phyloP scores from a whole-genome alignment of 2,329 filamentous ascomycete genomes.

The Biscogniauxia sp. region DNA sequence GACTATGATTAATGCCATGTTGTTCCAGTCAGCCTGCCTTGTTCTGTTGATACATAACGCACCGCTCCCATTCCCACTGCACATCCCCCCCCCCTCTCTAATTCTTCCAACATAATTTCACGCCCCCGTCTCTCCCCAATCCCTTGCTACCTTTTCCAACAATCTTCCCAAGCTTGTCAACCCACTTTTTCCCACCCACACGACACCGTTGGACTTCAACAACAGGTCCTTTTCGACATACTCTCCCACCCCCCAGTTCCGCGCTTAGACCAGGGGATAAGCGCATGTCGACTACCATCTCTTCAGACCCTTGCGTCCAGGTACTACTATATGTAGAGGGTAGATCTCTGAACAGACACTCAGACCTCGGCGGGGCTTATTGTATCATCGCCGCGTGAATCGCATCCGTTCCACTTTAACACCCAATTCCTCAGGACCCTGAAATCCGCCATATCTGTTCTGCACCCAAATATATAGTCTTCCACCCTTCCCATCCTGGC shows the following conservation, averaged over 20 bases:
- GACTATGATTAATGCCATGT: slow-evolving; percentile 30
- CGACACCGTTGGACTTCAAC: slow-evolving; percentile 20
- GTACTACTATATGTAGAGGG: not conserved
- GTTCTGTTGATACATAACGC: slow-evolving; percentile 30
- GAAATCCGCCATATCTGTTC: slow-evolving; percentile 20
- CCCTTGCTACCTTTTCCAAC: not conserved
- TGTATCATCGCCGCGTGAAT: slow-evolving; percentile 26
- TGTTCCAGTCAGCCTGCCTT: slow-evolving; percentile 26
- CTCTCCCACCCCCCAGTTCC: slow-evolving; percentile 14
- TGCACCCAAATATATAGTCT: slow-evolving; percentile 25
- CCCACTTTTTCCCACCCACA: slow-evolving; percentile 16
- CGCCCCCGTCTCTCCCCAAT: not conserved
- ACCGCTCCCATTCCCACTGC: slow-evolving; percentile 19
- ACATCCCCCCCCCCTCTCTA: not conserved
- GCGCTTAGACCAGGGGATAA: slow-evolving; percentile 23
- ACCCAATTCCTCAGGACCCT: slow-evolving; percentile 20
- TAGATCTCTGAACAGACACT: slow-evolving; percentile 19
- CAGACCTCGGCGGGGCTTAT: slow-evolving; percentile 28
- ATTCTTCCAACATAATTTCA: not conserved
- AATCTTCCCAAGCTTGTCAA: slow-evolving; percentile 10
- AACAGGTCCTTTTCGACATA: slow-evolving; percentile 11
- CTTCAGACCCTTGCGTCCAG: slow-evolving; percentile 19
- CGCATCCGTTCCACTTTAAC: slow-evolving; percentile 18
- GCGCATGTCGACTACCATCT: slow-evolving; percentile 9
- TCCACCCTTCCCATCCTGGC: slow-evolving; percentile 10